Percentiles rank a stretch among this genome's conserved stretches.
These are phyloP conservation scores for Simplicillium sp. DNA, from an alignment of 2,329 filamentous ascomycete species.

Conservation along the genomic window DNA sequence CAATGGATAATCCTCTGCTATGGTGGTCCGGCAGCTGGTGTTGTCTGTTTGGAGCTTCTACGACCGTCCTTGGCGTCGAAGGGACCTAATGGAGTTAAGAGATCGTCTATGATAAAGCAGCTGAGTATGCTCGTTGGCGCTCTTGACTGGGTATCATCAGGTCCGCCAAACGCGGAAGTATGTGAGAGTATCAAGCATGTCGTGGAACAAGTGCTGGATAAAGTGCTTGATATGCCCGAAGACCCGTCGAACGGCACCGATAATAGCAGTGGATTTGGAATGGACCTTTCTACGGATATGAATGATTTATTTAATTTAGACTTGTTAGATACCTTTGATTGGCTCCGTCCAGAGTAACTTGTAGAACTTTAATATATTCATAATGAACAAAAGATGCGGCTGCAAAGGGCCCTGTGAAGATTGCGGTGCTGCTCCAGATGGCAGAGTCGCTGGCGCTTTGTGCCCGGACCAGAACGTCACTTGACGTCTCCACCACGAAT, in stretches of 20 bases:
- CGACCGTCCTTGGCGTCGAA: conserved; percentile 17
- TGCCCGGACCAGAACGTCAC: too few species aligned
- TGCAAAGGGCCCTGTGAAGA: too few species aligned
- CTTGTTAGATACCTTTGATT: conserved; percentile 38
- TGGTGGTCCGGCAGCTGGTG: conserved; percentile 35
- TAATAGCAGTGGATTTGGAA: conserved; percentile 4
- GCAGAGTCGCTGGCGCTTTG: too few species aligned
- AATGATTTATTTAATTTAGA: conserved; percentile 34
- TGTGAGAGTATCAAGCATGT: conserved; percentile 32
- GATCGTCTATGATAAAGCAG: conserved; percentile 38
- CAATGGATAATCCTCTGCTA: conserved; percentile 41
- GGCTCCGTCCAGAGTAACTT: conserved; percentile 21
- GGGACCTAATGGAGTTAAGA: conserved; percentile 22
- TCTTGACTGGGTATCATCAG: conserved; percentile 35
- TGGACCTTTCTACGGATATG: conserved; percentile 18
- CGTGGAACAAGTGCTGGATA: conserved; percentile 40
- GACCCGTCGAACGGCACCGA: conserved; percentile 4
- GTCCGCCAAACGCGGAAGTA: conserved; percentile 35
- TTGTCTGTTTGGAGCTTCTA: conserved; percentile 38
- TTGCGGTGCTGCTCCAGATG: too few species aligned
- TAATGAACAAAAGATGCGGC: not conserved
- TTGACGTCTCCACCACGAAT: not conserved
- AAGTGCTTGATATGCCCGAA: conserved; percentile 28
- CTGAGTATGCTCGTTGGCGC: conserved; percentile 39
- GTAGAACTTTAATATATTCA: not conserved